A percentile compares a stretch with the other conserved stretches of the same genome.
Conservation (phyloP, 306 rosid species). For the Glycine soja region DNA sequence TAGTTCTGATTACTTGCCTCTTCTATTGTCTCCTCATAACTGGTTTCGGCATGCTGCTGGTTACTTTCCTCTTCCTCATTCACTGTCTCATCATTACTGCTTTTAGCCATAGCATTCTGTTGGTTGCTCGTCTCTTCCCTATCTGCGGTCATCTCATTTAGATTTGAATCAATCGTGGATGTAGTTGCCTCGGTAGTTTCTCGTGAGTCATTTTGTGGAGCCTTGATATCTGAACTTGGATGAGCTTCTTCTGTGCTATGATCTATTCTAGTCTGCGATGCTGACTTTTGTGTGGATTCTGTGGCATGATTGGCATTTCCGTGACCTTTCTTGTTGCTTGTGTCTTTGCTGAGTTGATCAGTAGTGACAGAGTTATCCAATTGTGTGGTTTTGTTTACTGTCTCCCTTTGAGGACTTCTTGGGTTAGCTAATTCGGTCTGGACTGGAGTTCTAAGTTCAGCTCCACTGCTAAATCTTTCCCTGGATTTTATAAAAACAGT, state of each 20-base stretch:
- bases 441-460: conserved; percentile 36
- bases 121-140: conserved; percentile 48
- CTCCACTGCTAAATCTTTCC: conserved; percentile 60
- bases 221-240: conserved; percentile 39
- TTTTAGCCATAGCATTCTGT: conserved; percentile 27
- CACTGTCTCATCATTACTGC: conserved; percentile 25
- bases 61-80: conserved; percentile 51
- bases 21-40: conserved; percentile 38
- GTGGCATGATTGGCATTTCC: conserved; percentile 24
- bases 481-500: conserved; percentile 52
- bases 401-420: conserved; percentile 42
- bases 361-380: conserved; percentile 37
- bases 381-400: conserved; percentile 4
- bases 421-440: conserved; percentile 45
- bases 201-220: conserved; percentile 30
- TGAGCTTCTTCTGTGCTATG: conserved; percentile 35
- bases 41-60: conserved; percentile 37
- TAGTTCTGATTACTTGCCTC: conserved; percentile 42
- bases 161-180: conserved; percentile 47
- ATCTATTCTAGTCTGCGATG: conserved; percentile 8
- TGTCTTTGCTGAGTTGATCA: conserved; percentile 39
- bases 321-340: conserved; percentile 24
- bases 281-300: conserved; percentile 28
- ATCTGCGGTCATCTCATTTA: conserved; percentile 48
- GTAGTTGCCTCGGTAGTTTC: conserved; percentile 50